Percentiles rank a stretch among this genome's conserved stretches.
Conservation (phyloP, 345 rosid genomes). For the Acer campestre region DNA sequence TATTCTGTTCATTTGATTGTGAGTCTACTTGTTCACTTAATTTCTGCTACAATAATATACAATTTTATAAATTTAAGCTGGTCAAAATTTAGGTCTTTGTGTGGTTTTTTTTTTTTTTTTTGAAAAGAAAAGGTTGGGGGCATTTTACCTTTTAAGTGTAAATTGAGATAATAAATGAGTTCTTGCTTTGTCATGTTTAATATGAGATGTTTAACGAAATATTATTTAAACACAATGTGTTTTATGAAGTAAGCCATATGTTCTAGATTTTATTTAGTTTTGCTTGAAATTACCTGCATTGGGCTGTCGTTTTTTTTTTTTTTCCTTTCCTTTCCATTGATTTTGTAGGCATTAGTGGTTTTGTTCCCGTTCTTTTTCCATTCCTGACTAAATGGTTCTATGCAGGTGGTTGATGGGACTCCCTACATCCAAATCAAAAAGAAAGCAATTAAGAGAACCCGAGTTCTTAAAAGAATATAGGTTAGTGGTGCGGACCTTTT, state of each 20-base stretch:
- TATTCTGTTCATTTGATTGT: neutral
- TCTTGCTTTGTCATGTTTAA: too few species aligned
- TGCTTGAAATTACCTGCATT: neutral
- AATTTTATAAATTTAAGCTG: too few species aligned
- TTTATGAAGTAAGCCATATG: too few species aligned
- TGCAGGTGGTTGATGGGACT: conserved; percentile 83
- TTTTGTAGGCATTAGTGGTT: neutral
- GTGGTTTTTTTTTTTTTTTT: too few species aligned
- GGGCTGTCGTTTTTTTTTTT: neutral
- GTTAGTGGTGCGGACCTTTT: conserved; percentile 36
- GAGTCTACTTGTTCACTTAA: neutral
- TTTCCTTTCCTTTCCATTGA: neutral
- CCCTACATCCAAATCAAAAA: conserved; percentile 37
- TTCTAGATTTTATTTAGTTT: too few species aligned
- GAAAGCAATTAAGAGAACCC: conserved; percentile 33
- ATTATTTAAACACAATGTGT: too few species aligned
- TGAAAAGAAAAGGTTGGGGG: too few species aligned
- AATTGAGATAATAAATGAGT: too few species aligned
- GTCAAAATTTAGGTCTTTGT: too few species aligned
- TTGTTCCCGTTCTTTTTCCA: too few species aligned
- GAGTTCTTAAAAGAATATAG: conserved; percentile 38
- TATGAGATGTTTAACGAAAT: too few species aligned
- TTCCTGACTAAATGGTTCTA: neutral
- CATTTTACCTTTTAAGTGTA: too few species aligned
- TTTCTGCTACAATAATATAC: neutral